Evolutionary conservation across 164 flowering plant species (phyloP).

Genomic region (Vitis rotundifolia): DNA sequence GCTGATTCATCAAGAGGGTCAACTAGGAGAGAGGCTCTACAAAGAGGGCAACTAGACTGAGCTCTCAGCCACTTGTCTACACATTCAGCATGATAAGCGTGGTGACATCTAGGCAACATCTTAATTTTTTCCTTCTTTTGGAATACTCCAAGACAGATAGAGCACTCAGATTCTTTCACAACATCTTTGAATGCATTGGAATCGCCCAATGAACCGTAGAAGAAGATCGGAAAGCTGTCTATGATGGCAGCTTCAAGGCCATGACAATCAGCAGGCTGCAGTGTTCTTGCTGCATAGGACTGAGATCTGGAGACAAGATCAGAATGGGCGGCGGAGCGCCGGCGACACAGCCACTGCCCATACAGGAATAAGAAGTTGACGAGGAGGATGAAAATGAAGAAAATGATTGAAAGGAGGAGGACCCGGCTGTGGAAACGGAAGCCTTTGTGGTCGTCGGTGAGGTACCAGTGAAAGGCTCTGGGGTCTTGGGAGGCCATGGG

Average conservation of each 20-base stretch:
- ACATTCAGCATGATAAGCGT: slow-evolving; percentile 21
- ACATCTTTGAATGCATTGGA: not conserved
- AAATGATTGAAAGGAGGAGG: slow-evolving; percentile 27
- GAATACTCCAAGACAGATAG: slow-evolving; percentile 18
- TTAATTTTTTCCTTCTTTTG: slow-evolving; percentile 18
- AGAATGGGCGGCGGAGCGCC: slow-evolving; percentile 11
- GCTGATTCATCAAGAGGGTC: too few relatives aligned
- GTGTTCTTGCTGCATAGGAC: not conserved
- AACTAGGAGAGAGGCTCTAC: slow-evolving; percentile 12
- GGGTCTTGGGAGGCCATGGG: slow-evolving; percentile 19
- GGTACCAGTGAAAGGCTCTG: slow-evolving; percentile 36
- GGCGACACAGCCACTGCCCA: slow-evolving; percentile 37
- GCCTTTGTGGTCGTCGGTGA: slow-evolving; percentile 30
- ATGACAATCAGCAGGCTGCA: not conserved
- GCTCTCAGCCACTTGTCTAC: slow-evolving; percentile 24
- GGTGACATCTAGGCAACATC: slow-evolving; percentile 21
- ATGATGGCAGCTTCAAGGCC: slow-evolving; percentile 16
- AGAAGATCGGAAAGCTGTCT: slow-evolving; percentile 6
- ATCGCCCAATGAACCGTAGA: not conserved
- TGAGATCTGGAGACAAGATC: not conserved
- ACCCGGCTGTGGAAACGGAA: slow-evolving; percentile 36
- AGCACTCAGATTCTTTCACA: slow-evolving; percentile 10
- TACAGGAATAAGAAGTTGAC: slow-evolving; percentile 38
- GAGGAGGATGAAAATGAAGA: slow-evolving; percentile 35
- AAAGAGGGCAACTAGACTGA: slow-evolving; percentile 23